Percentiles rank a stretch among this genome's conserved stretches.
These are phyloP conservation scores for Drechslera avenae DNA, from an alignment of 2,329 filamentous ascomycete genomes.

Conservation along the genomic window DNA sequence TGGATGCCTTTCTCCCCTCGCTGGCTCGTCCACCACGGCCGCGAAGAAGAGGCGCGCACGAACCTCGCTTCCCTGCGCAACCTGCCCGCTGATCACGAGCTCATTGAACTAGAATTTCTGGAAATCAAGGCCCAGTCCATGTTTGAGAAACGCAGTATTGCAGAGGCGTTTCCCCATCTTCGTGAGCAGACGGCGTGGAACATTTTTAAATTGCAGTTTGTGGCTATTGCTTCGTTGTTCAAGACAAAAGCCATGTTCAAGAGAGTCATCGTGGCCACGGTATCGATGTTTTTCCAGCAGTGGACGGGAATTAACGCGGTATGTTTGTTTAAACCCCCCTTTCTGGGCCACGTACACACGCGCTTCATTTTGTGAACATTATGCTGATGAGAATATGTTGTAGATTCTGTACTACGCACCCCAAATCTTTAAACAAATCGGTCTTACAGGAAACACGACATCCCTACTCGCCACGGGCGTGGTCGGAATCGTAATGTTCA, in stretches of 20 bases:
- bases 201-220: constrained; percentile 66
- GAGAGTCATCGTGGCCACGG: constrained; percentile 66
- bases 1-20: constrained; percentile 82
- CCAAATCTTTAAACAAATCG: constrained; percentile 56
- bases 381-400: too few relatives aligned
- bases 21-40: constrained; percentile 73
- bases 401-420: constrained; percentile 56
- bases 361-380: too few relatives aligned
- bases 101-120: constrained; percentile 77
- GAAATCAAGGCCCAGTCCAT: constrained; percentile 80
- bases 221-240: constrained; percentile 69
- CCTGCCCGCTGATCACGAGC: constrained; percentile 66
- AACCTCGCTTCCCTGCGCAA: constrained; percentile 69
- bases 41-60: constrained; percentile 69
- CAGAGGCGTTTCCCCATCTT: constrained; percentile 70
- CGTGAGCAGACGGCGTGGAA: constrained; percentile 61
- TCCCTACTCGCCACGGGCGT: constrained; percentile 72
- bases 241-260: constrained; percentile 69
- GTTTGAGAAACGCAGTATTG: constrained; percentile 73
- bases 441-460: constrained; percentile 52
- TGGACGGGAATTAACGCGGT: constrained; percentile 59
- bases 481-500: constrained; percentile 72
- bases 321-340: too few relatives aligned
- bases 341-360: too few relatives aligned
- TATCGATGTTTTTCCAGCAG: constrained; percentile 57